These are phyloP conservation scores for Colletotrichum sp. DNA, from an alignment of 2,329 filamentous ascomycete species.

Conservation along the genomic window DNA sequence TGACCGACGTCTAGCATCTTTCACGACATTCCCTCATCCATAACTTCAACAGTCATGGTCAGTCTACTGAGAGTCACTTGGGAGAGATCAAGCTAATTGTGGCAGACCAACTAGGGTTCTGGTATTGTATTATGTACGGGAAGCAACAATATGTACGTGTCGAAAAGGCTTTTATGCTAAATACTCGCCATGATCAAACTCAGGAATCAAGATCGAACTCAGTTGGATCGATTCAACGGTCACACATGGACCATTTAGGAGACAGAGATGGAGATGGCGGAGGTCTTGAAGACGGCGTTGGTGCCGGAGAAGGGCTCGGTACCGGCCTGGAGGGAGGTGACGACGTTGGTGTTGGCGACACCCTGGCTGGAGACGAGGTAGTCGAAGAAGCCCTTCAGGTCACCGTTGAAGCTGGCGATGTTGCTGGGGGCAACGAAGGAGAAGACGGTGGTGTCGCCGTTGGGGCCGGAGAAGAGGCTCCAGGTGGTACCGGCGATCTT, in stretches of 20 bases:
- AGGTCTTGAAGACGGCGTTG: conserved; percentile 31
- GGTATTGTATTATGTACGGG: neutral
- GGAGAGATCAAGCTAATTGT: neutral
- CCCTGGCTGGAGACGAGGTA: conserved; percentile 55
- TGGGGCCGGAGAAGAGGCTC: conserved; percentile 61
- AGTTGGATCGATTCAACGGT: neutral
- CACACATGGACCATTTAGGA: neutral
- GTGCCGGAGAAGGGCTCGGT: conserved; percentile 61
- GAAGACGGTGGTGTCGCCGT: conserved; percentile 63
- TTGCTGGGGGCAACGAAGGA: conserved; percentile 47
- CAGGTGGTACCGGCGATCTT: conserved; percentile 57
- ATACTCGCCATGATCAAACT: neutral
- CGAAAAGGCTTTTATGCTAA: neutral
- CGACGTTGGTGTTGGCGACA: conserved; percentile 52
- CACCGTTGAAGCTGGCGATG: conserved; percentile 55
- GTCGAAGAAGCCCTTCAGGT: conserved; percentile 59
- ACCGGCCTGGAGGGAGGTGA: conserved; percentile 58
- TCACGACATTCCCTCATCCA: accelerated
- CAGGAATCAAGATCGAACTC: neutral
- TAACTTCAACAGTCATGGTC: neutral
- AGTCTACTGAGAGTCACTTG: neutral
- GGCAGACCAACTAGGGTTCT: neutral
- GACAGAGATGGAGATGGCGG: conserved; percentile 10
- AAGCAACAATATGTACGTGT: neutral
- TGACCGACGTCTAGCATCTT: neutral